phyloP scores from a whole-genome alignment of 192 early-diverging fungal species.

The Podila horticola region DNA sequence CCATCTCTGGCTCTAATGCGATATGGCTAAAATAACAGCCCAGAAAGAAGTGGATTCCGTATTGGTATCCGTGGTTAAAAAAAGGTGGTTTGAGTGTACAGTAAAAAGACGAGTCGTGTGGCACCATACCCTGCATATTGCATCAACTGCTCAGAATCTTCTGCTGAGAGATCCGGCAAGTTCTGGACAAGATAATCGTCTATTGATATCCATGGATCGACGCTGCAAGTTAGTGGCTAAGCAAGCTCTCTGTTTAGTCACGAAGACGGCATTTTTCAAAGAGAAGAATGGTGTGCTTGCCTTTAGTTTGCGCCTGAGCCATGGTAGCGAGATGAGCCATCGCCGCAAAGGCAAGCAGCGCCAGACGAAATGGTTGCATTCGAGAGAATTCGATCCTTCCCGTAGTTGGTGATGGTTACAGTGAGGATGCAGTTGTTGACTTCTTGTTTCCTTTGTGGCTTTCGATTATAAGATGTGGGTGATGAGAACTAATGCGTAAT shows the following conservation, averaged over 20 bases:
- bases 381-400: neutral
- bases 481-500: no score
- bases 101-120: neutral
- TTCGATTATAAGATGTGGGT: no score
- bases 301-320: neutral
- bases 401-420: no score
- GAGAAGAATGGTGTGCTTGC: neutral
- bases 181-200: slow-evolving; percentile 47
- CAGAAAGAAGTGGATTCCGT: no score
- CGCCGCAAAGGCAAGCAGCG: neutral
- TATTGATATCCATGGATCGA: neutral
- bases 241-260: neutral
- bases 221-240: no score
- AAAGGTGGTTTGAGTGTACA: neutral
- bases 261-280: no score
- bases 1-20: slow-evolving; percentile 29
- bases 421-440: no score
- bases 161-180: slow-evolving; percentile 49
- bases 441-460: no score
- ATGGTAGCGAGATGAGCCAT: neutral
- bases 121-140: slow-evolving; percentile 59
- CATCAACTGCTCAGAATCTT: slow-evolving; percentile 23
- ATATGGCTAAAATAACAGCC: slow-evolving; percentile 51
- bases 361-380: neutral
- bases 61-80: neutral